Conservation (phyloP, 257 asterid genomes). For the Capsicum pubescens region DNA sequence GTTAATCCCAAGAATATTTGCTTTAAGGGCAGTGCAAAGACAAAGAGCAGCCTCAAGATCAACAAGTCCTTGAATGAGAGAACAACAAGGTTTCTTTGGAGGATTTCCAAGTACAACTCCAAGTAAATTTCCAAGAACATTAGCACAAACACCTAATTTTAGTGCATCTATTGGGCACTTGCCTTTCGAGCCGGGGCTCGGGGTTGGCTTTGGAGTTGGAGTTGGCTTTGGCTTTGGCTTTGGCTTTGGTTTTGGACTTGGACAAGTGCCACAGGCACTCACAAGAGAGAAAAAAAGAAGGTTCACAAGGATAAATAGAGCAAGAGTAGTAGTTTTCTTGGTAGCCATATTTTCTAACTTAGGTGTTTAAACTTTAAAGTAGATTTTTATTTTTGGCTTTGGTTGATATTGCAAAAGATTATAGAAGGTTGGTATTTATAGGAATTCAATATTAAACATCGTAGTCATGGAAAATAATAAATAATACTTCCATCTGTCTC, state of each 20-base stretch:
- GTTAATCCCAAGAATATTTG: conserved; percentile 63
- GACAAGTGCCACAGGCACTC: conserved; percentile 56
- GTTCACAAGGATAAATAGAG: conserved; percentile 54
- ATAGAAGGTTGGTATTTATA: conserved; percentile 44
- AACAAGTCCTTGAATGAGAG: conserved; percentile 51
- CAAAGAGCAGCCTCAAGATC: conserved; percentile 65
- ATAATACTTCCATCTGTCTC: not conserved
- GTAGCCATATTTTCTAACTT: conserved; percentile 45
- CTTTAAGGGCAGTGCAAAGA: conserved; percentile 71
- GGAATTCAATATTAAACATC: conserved; percentile 24
- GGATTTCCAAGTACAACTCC: conserved; percentile 51
- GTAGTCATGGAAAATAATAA: not conserved
- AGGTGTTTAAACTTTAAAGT: not conserved
- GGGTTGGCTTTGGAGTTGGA: conserved; percentile 44
- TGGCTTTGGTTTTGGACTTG: conserved; percentile 40
- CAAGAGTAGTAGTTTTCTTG: conserved; percentile 44
- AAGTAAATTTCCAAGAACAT: conserved; percentile 49
- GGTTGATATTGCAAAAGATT: conserved; percentile 33
- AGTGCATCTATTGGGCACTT: conserved; percentile 67
- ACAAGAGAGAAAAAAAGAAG: conserved; percentile 54
- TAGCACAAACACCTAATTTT: conserved; percentile 61
- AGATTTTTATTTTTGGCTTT: not conserved
- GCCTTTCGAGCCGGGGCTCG: conserved; percentile 34
- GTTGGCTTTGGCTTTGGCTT: conserved; percentile 46
- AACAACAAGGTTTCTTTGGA: conserved; percentile 56